Evolutionary conservation across 768 basidiomycete genomes (phyloP), one percentile per base, ranked within the genome.

Genomic region (Suillus tomentosus): DNA sequence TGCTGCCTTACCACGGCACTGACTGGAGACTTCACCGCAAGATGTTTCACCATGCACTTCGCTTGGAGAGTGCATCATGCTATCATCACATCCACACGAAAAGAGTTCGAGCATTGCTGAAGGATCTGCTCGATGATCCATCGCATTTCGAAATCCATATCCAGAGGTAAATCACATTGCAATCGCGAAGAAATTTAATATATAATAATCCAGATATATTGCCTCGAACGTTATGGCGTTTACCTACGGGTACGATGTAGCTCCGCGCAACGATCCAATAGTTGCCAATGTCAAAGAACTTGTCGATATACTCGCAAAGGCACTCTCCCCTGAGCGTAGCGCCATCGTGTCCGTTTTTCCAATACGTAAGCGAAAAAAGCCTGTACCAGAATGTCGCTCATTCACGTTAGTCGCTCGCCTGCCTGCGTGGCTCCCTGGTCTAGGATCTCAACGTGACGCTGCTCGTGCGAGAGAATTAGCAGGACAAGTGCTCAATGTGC

Each of bases 11-110:
- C 37, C 70, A 73, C 37, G 68, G 72, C 27, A 53, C 27, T 15
- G 65, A 68, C 37, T 77, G 75, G 77, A 71, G 62, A 34, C 67
- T 70, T 9, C 77, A 77, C 55, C 71, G 76, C 51, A 72, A 70
- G 55, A 61, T 74, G 22, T 70, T 75, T 39, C 74, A 73, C 22
- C 71, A 74, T 8, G 69, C 70, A 31, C 65, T 78, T 37, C 70
- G 68, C 13, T 47, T 56, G 4, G 74, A 75, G 22, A 66, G 69
- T 19, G 70, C 67, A 60, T 39, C 55, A 11, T 67, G 63, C 37
- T 63, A 60, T 51, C 64, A 71, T n/a, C 64, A 68, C 34, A 66
- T 69, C 14, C 72, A 75, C 56, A n/a, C 66, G 56, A 67, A 17
- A 51, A 68, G 69, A 51, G 67, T 60, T 3, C 67, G 47, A 24